Conservation (phyloP, 1,139 yeast genomes). For the Candida sojae region DNA sequence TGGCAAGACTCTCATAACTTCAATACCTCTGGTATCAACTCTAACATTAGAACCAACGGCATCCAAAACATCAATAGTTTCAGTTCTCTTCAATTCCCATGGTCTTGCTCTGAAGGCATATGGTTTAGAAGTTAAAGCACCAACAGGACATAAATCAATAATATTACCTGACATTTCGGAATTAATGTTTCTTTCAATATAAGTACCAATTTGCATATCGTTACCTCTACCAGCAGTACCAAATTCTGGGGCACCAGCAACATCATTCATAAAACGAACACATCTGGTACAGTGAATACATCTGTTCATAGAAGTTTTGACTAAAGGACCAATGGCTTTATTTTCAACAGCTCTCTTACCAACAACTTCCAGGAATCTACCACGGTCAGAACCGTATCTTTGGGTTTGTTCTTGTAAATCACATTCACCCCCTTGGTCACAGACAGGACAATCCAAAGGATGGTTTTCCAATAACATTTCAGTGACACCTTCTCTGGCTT, state of each 20-base stretch:
- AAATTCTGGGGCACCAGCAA: slow-evolving; percentile 91
- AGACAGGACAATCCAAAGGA: slow-evolving; percentile 90
- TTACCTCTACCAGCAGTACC: slow-evolving; percentile 92
- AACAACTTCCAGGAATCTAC: slow-evolving; percentile 75
- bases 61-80: slow-evolving; percentile 83
- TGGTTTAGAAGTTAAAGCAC: slow-evolving; percentile 88
- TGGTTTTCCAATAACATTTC: slow-evolving; percentile 88
- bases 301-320: slow-evolving; percentile 90
- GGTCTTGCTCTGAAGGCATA: slow-evolving; percentile 92
- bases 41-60: slow-evolving; percentile 82
- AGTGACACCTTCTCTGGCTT: slow-evolving; percentile 89
- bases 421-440: slow-evolving; percentile 96
- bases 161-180: slow-evolving; percentile 88
- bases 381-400: slow-evolving; percentile 85
- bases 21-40: slow-evolving; percentile 85
- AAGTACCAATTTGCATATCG: slow-evolving; percentile 90
- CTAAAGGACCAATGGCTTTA: slow-evolving; percentile 87
- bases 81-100: slow-evolving; percentile 92
- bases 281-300: slow-evolving; percentile 94
- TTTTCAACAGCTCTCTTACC: slow-evolving; percentile 93
- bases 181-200: slow-evolving; percentile 81
- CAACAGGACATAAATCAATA: slow-evolving; percentile 89
- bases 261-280: slow-evolving; percentile 86
- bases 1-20: slow-evolving; percentile 87
- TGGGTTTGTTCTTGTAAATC: slow-evolving; percentile 87